phyloP scores from a whole-genome alignment of 805 yeast species.

The Starmerella sirachaensis region DNA sequence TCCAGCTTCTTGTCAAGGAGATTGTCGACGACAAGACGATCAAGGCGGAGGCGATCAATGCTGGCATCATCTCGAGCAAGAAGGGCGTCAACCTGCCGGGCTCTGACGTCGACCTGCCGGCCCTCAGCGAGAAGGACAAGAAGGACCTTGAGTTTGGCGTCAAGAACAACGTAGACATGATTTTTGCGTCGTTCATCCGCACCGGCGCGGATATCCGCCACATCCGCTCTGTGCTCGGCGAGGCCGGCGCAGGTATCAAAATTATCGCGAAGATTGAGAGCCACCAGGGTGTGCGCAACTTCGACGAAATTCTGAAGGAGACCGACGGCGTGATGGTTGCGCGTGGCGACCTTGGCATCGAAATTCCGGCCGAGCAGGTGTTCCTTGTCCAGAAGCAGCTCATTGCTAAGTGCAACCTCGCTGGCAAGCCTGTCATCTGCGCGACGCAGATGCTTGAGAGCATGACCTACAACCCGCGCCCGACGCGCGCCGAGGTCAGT shows the following conservation, averaged over 20 bases:
- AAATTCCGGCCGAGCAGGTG: constrained; percentile 98
- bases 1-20: constrained; percentile 85
- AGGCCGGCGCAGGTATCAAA: constrained; percentile 91
- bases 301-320: constrained; percentile 84
- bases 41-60: constrained; percentile 79
- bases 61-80: constrained; percentile 92
- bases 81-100: constrained; percentile 99
- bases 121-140: constrained; percentile 92
- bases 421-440: constrained; percentile 98
- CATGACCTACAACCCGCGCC: constrained; percentile 99
- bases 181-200: constrained; percentile 97
- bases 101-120: constrained; percentile 97
- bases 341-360: constrained; percentile 99
- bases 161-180: constrained; percentile 94
- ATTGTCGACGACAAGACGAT: constrained; percentile 68
- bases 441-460: constrained; percentile 99
- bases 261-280: constrained; percentile 96
- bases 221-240: constrained; percentile 91
- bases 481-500: constrained; percentile 98
- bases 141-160: constrained; percentile 90
- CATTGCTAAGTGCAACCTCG: constrained; percentile 97
- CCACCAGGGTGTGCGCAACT: constrained; percentile 99
- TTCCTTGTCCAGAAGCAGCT: constrained; percentile 97
- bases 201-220: constrained; percentile 78
- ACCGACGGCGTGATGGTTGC: constrained; percentile 99